phyloP scores from a whole-genome alignment of 176 grass and related monocot genomes.

The Dendrocalamus sinicus region DNA sequence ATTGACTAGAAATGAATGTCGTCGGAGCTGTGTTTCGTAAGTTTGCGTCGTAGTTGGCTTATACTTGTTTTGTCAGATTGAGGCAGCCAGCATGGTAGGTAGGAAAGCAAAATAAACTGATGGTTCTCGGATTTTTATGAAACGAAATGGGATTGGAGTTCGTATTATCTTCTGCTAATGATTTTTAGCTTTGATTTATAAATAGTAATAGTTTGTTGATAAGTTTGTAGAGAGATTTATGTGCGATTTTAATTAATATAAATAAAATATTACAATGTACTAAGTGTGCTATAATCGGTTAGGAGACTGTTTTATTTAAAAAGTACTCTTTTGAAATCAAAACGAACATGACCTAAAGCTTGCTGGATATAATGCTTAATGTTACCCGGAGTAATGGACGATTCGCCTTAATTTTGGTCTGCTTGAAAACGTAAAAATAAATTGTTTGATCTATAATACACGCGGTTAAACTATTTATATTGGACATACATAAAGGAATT shows the following conservation, averaged over 20 bases:
- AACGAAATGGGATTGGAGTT: not conserved
- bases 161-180: too few relatives aligned
- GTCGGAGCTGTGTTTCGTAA: not conserved
- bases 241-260: too few relatives aligned
- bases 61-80: not conserved
- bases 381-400: not conserved
- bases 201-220: too few relatives aligned
- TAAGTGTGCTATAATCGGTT: too few relatives aligned
- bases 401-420: not conserved
- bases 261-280: too few relatives aligned
- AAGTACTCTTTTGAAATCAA: too few relatives aligned
- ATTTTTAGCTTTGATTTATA: too few relatives aligned
- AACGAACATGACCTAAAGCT: not conserved
- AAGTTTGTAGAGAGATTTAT: too few relatives aligned
- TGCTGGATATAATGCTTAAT: not conserved
- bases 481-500: not conserved
- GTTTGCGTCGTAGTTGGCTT: not conserved
- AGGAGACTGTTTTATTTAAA: too few relatives aligned
- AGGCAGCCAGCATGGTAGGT: not conserved
- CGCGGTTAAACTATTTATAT: not conserved
- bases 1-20: too few relatives aligned
- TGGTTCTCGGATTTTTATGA: not conserved
- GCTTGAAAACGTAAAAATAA: not conserved
- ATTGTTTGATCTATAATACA: not conserved
- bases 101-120: not conserved